Conservation (phyloP, 2,329 filamentous ascomycete species). For the Cordyceps fumosorosea region DNA sequence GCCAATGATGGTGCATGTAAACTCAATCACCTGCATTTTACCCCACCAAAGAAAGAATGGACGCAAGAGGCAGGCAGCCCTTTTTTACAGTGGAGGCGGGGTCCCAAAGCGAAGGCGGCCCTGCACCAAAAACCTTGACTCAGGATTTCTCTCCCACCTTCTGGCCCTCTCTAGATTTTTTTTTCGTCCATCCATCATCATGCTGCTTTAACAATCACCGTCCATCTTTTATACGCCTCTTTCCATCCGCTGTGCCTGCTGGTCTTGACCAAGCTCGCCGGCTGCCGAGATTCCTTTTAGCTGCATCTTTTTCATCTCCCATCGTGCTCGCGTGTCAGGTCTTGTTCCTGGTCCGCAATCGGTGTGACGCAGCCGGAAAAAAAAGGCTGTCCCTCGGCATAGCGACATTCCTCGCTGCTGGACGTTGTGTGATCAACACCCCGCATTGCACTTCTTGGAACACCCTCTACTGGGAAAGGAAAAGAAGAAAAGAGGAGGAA, state of each 20-base stretch:
- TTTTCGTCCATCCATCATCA: slow-evolving; percentile 10
- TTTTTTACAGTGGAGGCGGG: slow-evolving; percentile 2
- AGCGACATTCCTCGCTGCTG: neutral
- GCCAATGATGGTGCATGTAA: neutral
- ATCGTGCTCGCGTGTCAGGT: neutral
- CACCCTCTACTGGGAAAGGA: neutral
- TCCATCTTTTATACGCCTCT: neutral
- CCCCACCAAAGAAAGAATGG: neutral
- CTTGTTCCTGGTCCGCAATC: slow-evolving; percentile 4
- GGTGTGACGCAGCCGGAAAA: slow-evolving; percentile 4
- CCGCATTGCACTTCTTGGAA: neutral
- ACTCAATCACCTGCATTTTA: neutral
- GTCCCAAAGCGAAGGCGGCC: neutral
- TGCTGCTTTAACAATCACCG: slow-evolving; percentile 6
- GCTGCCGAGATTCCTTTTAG: neutral
- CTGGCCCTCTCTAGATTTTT: neutral
- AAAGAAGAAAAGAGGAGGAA: neutral
- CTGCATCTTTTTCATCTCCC: neutral
- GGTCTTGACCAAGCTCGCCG: slow-evolving; percentile 8
- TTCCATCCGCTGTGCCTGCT: slow-evolving; percentile 5
- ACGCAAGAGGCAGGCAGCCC: neutral
- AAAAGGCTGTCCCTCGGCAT: slow-evolving; percentile 13
- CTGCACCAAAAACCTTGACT: slow-evolving; percentile 5
- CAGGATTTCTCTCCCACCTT: neutral
- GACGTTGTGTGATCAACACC: neutral